Conservation (phyloP, 1,139 yeast genomes). For the Debaryomyces sp. region DNA sequence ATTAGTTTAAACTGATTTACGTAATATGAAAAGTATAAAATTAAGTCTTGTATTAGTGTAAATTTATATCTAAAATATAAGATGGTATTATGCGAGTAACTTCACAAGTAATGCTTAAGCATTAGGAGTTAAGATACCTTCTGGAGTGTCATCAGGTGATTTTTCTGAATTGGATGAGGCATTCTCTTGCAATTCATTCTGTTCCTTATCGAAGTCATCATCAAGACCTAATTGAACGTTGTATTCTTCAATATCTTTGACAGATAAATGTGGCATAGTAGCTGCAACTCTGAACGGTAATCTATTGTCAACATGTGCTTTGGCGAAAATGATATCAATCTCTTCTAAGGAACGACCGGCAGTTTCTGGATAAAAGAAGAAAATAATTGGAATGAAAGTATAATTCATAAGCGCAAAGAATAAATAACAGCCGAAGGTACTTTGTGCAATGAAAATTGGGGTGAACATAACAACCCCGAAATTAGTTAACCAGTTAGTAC, state of each 20-base stretch:
- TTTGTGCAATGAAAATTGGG: slow-evolving; percentile 38
- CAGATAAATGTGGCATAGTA: slow-evolving; percentile 46
- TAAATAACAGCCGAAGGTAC: slow-evolving; percentile 45
- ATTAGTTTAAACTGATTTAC: neutral
- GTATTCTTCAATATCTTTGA: slow-evolving; percentile 48
- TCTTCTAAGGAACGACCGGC: slow-evolving; percentile 49
- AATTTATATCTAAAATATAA: neutral
- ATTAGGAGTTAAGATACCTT: slow-evolving; percentile 1
- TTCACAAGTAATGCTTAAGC: neutral
- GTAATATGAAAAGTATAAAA: neutral
- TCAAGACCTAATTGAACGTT: slow-evolving; percentile 51
- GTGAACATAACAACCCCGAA: slow-evolving; percentile 50
- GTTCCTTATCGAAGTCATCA: slow-evolving; percentile 41
- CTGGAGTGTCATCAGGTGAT: slow-evolving; percentile 4
- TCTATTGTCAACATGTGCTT: slow-evolving; percentile 45
- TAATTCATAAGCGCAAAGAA: slow-evolving; percentile 42
- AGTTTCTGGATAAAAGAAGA: slow-evolving; percentile 50
- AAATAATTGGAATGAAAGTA: slow-evolving; percentile 38
- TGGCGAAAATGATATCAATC: slow-evolving; percentile 46
- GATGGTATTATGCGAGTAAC: neutral
- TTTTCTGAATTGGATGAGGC: slow-evolving; percentile 10
- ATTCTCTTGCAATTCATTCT: slow-evolving; percentile 35
- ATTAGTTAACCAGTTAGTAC: slow-evolving; percentile 47
- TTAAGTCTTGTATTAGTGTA: neutral
- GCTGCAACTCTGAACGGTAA: slow-evolving; percentile 54